These are phyloP conservation scores for Phytophthora pluvialis DNA, from an alignment of 352 stramenopile genomes.

Conservation along the genomic window DNA sequence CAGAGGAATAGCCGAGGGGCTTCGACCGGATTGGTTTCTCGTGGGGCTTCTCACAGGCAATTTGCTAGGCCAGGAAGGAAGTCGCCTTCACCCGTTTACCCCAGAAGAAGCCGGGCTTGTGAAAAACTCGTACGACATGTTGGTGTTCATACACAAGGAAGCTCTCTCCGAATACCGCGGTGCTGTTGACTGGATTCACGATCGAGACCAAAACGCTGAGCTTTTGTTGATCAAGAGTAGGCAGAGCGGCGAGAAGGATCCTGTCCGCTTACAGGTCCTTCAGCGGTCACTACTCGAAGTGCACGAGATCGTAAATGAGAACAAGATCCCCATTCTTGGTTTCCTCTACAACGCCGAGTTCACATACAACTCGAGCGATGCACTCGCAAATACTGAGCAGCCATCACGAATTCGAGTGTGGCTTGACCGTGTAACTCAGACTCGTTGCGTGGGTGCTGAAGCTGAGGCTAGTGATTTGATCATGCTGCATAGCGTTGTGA, in stretches of 20 bases:
- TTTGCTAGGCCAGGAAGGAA: background rate
- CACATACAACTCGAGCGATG: background rate
- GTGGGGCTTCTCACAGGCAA: conserved; percentile 1
- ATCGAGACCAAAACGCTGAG: background rate
- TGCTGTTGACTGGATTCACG: background rate
- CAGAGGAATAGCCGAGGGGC: too few species aligned
- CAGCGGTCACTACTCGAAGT: background rate
- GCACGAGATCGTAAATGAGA: background rate
- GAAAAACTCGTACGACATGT: conserved; percentile 3
- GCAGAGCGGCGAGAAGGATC: background rate
- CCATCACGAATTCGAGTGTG: background rate
- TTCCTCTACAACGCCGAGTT: background rate
- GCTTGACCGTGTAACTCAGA: background rate
- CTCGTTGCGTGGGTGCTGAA: background rate
- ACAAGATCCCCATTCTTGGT: background rate
- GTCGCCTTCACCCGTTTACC: background rate
- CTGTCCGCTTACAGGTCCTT: background rate
- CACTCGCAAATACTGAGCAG: background rate
- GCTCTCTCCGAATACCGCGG: background rate
- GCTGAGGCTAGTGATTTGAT: background rate
- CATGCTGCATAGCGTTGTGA: too few species aligned
- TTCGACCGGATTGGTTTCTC: background rate
- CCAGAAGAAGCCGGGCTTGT: background rate
- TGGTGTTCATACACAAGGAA: background rate
- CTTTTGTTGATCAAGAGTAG: conserved; percentile 4